Evolutionary conservation across 495 filamentous ascomycete species (phyloP), one percentile per base, ranked within the genome.

Genomic region (Neurospora discreta): DNA sequence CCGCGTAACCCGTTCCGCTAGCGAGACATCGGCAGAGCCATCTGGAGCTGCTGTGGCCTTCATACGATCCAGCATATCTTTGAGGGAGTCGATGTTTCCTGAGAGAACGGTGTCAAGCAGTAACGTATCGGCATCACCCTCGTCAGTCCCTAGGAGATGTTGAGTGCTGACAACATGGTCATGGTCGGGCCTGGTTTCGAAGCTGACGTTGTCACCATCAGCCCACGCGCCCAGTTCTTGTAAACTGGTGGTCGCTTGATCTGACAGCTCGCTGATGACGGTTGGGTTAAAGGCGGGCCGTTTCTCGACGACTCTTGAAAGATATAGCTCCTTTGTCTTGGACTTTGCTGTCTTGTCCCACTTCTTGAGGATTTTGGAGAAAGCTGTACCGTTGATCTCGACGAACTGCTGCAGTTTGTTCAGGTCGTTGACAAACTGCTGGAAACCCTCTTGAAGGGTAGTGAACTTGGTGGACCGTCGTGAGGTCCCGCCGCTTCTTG

Each of bases 261-360:
- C 96, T 0, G 96, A 97, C 26, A 98, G 87, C 73, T 97, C 94
- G 77, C 94, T 96, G 75, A 99, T 95, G 73, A 98, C 92, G 73
- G 97, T 90, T 43, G 94, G 88, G 81, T 98, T 98, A 86, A 99
- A 99, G 80, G 95, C 97, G 3, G 95, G 96, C 77, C 98, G 95
- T 68, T 98, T 94, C 81, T 99, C 95, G 69, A 98, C 95, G 13
- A 96, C 95, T 20, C 95, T 89, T 13, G 95, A 94, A 40, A 99
- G 90, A 78, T 98, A 98, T 30, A 98, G 85, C 82, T 98, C 96
- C 79, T 99, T 99, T 74, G 94, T 97, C 77, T 94, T 93, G 70
- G 95, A 98, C 87, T 99, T 99, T 71, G 95, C 97, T 20, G 96
- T 97, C 87, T 99, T 99, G 82, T 99, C 95, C 95, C 95, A 99